Percentiles rank a stretch among this genome's conserved stretches.
Evolutionary conservation across 441 rosid genomes (phyloP).

Genomic region (Croton laevigatus): DNA sequence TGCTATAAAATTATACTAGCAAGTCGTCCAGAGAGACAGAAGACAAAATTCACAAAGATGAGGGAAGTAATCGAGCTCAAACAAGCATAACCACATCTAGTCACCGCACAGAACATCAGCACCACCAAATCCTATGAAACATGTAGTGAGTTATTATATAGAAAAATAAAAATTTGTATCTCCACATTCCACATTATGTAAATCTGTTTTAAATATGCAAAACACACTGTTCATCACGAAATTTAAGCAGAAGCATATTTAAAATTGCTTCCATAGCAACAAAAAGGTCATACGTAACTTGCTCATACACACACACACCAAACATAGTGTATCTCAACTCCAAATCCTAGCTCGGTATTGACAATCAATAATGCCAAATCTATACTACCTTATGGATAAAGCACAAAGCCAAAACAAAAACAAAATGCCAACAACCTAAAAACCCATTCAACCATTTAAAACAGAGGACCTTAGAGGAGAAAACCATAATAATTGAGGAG

Average conservation of each 20-base stretch:
- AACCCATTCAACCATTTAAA: not conserved
- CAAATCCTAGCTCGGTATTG: not conserved
- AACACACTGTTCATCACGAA: not conserved
- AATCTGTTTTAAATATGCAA: not conserved
- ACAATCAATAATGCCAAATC: not conserved
- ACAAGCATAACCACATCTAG: not conserved
- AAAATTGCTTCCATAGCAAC: not conserved
- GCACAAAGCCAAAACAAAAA: not conserved
- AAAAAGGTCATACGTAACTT: not conserved
- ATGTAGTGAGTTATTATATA: not conserved
- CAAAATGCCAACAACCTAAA: not conserved
- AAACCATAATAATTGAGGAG: not conserved
- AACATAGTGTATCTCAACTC: not conserved
- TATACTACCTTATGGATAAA: no score
- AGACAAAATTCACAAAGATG: not conserved
- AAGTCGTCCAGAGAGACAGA: constrained; percentile 1
- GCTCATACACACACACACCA: not conserved
- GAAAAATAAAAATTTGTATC: not conserved
- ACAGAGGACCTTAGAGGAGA: not conserved
- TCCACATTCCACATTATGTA: not conserved
- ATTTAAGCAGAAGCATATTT: not conserved
- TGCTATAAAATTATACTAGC: not conserved
- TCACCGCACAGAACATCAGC: no score
- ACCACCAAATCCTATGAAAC: not conserved
- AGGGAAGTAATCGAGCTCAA: not conserved